A percentile compares a stretch with the other conserved stretches of the same genome.
Evolutionary conservation across 345 rosid species (phyloP).

Genomic region (Clausena lansium): DNA sequence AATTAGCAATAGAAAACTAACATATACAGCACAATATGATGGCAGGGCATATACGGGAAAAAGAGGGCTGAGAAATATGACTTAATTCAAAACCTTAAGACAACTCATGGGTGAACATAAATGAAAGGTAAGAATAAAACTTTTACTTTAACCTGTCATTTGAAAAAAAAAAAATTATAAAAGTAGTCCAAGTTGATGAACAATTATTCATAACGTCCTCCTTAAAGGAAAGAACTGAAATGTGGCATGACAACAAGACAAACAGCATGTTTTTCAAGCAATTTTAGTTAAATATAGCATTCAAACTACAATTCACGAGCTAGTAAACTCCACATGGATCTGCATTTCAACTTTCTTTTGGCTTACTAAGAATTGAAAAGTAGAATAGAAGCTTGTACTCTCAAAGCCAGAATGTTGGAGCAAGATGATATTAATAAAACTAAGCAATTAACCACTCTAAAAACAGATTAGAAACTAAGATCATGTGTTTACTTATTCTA

Average conservation of each 20-base stretch:
- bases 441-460: not conserved
- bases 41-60: not conserved
- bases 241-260: not conserved
- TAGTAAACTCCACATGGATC: not conserved
- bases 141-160: not conserved
- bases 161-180: not conserved
- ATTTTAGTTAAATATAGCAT: not conserved
- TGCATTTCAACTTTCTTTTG: not conserved
- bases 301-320: not conserved
- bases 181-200: not conserved
- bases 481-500: not conserved
- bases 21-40: not conserved
- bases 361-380: not conserved
- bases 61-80: not conserved
- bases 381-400: not conserved
- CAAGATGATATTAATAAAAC: not conserved
- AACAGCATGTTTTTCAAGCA: not conserved
- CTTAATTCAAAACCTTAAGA: not conserved
- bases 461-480: not conserved
- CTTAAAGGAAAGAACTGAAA: not conserved
- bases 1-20: slow-evolving; percentile 10
- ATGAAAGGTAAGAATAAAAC: not conserved
- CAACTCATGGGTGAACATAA: slow-evolving; percentile 1
- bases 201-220: not conserved
- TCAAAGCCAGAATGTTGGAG: not conserved